Conservation (phyloP, 805 yeast genomes). For the Cyberlindnera galapagoensis region DNA sequence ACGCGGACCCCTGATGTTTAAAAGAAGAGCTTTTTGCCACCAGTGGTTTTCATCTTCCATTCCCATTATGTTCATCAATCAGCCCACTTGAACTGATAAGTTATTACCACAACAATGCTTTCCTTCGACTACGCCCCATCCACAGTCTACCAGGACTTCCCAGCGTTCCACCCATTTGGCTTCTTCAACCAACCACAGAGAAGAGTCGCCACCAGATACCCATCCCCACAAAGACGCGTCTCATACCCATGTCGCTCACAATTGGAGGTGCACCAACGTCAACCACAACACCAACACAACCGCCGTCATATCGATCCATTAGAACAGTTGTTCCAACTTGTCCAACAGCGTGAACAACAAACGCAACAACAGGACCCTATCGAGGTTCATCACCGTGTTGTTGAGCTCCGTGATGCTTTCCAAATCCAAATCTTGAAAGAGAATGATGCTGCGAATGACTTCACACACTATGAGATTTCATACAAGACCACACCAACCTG, state of each 20-base stretch:
- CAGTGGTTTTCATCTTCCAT: too few species aligned
- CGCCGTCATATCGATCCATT: neutral
- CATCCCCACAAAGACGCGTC: conserved; percentile 2
- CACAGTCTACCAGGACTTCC: conserved; percentile 1
- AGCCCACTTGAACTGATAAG: too few species aligned
- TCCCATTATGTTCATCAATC: too few species aligned
- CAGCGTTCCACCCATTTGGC: conserved; percentile 1
- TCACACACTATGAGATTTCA: conserved; percentile 12
- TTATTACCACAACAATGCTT: conserved; percentile 6
- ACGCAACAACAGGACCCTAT: conserved; percentile 1
- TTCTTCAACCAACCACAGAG: conserved; percentile 1
- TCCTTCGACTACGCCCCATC: conserved; percentile 9
- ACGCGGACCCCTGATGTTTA: too few species aligned
- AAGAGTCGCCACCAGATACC: conserved; percentile 1
- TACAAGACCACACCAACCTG: conserved; percentile 8
- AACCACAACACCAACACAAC: neutral
- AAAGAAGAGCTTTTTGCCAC: too few species aligned
- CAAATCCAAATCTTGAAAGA: conserved; percentile 17
- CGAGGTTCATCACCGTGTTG: conserved; percentile 5
- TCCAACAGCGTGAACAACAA: neutral
- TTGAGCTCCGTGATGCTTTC: conserved; percentile 3
- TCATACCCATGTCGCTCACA: conserved; percentile 4
- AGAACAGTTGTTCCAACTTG: neutral
- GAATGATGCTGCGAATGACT: conserved; percentile 9
- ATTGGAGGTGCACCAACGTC: conserved; percentile 1